Base-by-base conservation (phyloP, 2,329 filamentous ascomycete genomes). In the Stromatinia cepivora region DNA sequence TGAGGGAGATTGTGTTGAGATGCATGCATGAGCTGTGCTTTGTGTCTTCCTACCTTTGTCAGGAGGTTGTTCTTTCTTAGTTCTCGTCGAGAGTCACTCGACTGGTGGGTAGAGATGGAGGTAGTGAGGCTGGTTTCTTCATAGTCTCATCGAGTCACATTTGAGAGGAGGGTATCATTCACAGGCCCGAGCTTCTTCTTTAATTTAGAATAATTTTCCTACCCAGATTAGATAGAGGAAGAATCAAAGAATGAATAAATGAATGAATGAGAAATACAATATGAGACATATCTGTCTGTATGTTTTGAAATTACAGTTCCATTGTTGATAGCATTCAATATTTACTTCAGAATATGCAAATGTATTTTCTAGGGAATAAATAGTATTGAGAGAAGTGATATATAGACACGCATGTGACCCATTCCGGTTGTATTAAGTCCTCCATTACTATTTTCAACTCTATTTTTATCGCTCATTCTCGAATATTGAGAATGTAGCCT, bases 331-430 rank as follows among this genome's bases (percentile, higher is more conserved):
- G 28, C 3, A n/a, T 62, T 7, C 7, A 22, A 0, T n/a, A 11
- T 17, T 8, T 2, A 15, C 17, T 36, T 62, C 11, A 2, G 0
- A 4, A 13, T 15, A 9, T 25, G 10, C 8, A 46, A 5, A 15
- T 8, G 34, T 42, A 15, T 48, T 22, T 15, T 42, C 7, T 13
- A 22, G 4, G 2, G 20, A 4, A 13, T 15, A 31, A 4, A 13
- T 15, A 31, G 13, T 4, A 15, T 25, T n/a, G 34, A 3, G 20
- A 13, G 17, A 31, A 10, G 7, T 9, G 4, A n/a, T n/a, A 11
- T n/a, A n/a, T 3, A n/a, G 25, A 15, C n/a, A 0, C 8, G n/a
- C 20, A 4, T n/a, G 20, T 0, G 4, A 10, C 1, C 3, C 13
- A 1, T 9, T 13, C 22, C n/a, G 10, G 28, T 7, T 4, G 1